phyloP scores from a whole-genome alignment of 176 grass and related monocot genomes.

The Miscanthus lutarioriparius region DNA sequence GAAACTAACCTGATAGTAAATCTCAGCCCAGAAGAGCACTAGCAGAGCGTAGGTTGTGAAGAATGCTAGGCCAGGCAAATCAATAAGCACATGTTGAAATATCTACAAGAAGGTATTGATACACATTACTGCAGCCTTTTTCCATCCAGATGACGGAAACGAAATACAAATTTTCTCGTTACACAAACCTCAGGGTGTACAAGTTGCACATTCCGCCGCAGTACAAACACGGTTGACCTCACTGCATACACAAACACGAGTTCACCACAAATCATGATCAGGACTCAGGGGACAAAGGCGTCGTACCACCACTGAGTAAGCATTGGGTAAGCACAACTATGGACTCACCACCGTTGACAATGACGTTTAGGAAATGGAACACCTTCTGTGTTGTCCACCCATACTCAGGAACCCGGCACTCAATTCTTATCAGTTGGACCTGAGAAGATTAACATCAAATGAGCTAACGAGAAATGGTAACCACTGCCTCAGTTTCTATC shows the following conservation, averaged over 20 bases:
- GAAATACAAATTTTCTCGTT: neutral
- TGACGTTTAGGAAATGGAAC: constrained; percentile 96
- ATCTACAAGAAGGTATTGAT: constrained; percentile 49
- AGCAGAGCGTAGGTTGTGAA: constrained; percentile 95
- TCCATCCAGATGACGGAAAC: neutral
- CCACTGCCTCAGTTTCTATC: neutral
- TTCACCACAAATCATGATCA: neutral
- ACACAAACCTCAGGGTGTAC: constrained; percentile 74
- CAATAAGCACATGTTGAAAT: constrained; percentile 88
- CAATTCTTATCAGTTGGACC: constrained; percentile 98
- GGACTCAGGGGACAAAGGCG: neutral
- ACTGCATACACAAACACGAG: constrained; percentile 46
- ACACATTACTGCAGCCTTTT: neutral
- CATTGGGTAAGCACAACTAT: neutral
- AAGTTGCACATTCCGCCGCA: constrained; percentile 61
- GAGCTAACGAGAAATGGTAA: neutral
- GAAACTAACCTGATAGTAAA: constrained; percentile 66
- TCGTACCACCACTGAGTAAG: neutral
- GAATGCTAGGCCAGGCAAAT: constrained; percentile 91
- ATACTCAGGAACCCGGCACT: constrained; percentile 92
- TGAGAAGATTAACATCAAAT: constrained; percentile 12
- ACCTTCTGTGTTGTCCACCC: constrained; percentile 99
- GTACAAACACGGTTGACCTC: constrained; percentile 67
- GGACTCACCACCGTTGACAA: constrained; percentile 82
- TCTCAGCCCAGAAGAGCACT: constrained; percentile 97